Conservation (phyloP, 78 protist genomes). For the Salpingoeca rosetta region DNA sequence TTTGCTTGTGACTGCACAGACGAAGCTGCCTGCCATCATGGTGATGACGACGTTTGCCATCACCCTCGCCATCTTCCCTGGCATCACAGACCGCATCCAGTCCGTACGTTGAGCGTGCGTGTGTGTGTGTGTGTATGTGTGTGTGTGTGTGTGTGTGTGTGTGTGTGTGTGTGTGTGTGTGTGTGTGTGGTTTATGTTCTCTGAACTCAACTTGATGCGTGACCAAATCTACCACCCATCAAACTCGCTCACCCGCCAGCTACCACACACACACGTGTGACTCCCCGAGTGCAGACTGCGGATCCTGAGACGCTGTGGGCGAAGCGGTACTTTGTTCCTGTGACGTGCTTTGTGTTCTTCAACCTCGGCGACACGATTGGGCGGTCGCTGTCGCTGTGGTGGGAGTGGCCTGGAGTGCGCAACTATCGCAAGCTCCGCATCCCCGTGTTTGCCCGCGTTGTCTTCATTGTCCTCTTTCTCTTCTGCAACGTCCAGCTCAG, state of each 20-base stretch:
- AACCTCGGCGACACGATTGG: constrained; percentile 41
- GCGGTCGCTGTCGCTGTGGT: constrained; percentile 1
- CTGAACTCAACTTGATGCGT: no score
- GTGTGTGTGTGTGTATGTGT: constrained; percentile 6
- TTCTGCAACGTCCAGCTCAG: constrained; percentile 37
- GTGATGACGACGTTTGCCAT: constrained; percentile 21
- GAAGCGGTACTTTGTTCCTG: constrained; percentile 18
- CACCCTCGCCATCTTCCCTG: constrained; percentile 40
- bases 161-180: neutral
- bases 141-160: neutral
- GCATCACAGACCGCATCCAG: neutral
- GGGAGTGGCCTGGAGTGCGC: neutral
- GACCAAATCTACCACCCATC: no score
- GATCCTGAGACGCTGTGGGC: no score
- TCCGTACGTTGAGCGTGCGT: constrained; percentile 6
- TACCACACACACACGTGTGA: no score
- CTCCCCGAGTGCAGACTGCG: no score
- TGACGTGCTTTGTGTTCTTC: constrained; percentile 12
- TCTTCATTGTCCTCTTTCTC: constrained; percentile 30
- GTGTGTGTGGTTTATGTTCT: neutral
- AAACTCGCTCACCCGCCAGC: no score
- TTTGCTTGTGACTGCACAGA: no score
- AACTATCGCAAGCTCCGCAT: neutral
- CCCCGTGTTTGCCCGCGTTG: constrained; percentile 6
- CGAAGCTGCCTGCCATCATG: neutral